Evolutionary conservation across 495 filamentous ascomycete genomes (phyloP).

Genomic region (Daldinia grandis): DNA sequence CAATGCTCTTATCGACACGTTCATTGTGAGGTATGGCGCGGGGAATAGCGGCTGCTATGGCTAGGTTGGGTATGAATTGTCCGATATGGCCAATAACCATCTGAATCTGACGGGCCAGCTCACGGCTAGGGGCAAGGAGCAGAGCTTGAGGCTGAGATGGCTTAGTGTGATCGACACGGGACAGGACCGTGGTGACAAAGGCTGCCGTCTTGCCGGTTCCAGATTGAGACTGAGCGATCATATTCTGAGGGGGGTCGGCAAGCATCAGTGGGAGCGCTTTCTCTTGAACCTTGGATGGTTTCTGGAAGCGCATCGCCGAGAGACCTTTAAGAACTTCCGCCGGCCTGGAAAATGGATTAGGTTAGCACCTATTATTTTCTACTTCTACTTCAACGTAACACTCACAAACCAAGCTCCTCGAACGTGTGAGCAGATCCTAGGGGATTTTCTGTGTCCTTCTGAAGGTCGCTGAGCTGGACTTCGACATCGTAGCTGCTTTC

Average conservation of each 20-base stretch:
- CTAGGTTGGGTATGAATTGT: constrained; percentile 75
- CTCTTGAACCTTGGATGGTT: constrained; percentile 97
- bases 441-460: constrained; percentile 85
- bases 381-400: constrained; percentile 22
- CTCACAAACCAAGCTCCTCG: constrained; percentile 85
- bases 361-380: constrained; percentile 26
- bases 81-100: constrained; percentile 83
- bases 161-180: constrained; percentile 75
- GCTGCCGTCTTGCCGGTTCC: constrained; percentile 99
- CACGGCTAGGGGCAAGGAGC: constrained; percentile 89
- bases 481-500: constrained; percentile 82
- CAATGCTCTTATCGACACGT: constrained; percentile 72
- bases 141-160: constrained; percentile 82
- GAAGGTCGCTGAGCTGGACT: constrained; percentile 89
- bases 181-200: constrained; percentile 90
- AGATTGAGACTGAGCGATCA: constrained; percentile 98
- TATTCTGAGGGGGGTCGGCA: constrained; percentile 80
- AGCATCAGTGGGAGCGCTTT: constrained; percentile 88
- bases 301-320: constrained; percentile 84
- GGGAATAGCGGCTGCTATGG: constrained; percentile 81
- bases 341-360: constrained; percentile 44
- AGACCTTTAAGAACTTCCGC: constrained; percentile 64
- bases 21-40: constrained; percentile 69
- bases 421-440: constrained; percentile 86
- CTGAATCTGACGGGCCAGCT: constrained; percentile 93